These are phyloP conservation scores for Caryopteris hybrid DNA, from an alignment of 305 asterid species.

Conservation along the genomic window DNA sequence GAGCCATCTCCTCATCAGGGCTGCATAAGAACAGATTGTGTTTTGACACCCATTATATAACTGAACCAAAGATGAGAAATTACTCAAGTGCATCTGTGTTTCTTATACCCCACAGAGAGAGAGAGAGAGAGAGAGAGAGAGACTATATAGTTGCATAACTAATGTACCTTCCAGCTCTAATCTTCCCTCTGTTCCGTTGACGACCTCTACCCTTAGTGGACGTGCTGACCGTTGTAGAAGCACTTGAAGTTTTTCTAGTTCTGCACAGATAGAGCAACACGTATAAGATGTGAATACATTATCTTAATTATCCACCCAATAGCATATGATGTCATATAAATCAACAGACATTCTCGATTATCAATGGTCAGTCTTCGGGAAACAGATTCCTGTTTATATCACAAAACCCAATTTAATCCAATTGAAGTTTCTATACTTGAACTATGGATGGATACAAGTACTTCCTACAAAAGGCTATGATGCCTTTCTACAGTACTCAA, in stretches of 20 bases:
- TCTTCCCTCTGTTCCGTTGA: conserved; percentile 79
- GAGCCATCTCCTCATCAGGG: conserved; percentile 86
- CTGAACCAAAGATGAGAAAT: background rate
- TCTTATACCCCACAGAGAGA: background rate
- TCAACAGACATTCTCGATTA: too few relatives aligned
- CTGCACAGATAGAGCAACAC: conserved; percentile 36
- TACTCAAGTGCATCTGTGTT: too few relatives aligned
- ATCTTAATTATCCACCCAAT: background rate
- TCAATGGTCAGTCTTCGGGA: too few relatives aligned
- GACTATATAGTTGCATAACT: background rate
- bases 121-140: background rate
- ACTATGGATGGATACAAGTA: too few relatives aligned
- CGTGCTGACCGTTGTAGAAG: conserved; percentile 49
- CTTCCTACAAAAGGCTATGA: too few relatives aligned
- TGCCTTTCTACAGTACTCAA: too few relatives aligned
- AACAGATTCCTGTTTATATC: too few relatives aligned
- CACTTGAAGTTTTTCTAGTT: conserved; percentile 60
- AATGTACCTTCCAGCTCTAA: conserved; percentile 91
- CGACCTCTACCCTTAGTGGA: conserved; percentile 79
- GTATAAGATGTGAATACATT: background rate
- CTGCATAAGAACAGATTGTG: conserved; percentile 32
- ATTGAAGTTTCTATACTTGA: too few relatives aligned
- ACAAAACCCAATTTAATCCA: too few relatives aligned
- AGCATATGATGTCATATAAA: too few relatives aligned
- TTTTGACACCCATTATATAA: background rate